Percentiles rank a stretch among this genome's conserved stretches.
These are phyloP conservation scores for Exophiala phaeomuriformis DNA, from an alignment of 2,329 filamentous ascomycete species.

Conservation along the genomic window DNA sequence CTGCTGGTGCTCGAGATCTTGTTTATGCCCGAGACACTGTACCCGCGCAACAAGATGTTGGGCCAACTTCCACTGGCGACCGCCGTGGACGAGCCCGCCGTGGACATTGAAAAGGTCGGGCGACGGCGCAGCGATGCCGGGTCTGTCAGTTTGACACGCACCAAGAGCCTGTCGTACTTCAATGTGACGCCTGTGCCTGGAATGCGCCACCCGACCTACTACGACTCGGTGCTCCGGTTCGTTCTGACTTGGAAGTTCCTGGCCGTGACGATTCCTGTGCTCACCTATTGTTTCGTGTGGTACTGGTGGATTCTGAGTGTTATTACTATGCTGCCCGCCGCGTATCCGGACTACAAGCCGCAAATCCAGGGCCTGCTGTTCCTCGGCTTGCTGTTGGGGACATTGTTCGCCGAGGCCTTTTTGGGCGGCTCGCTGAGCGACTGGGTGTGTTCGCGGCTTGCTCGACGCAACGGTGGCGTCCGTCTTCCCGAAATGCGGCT, in stretches of 20 bases:
- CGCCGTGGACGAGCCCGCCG: slow-evolving; percentile 2
- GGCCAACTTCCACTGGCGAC: slow-evolving; percentile 29
- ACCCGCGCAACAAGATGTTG: slow-evolving; percentile 48
- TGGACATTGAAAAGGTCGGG: slow-evolving; percentile 30
- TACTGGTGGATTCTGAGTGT: slow-evolving; percentile 53
- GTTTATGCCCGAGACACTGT: slow-evolving; percentile 51
- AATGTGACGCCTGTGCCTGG: slow-evolving; percentile 33
- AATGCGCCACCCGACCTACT: slow-evolving; percentile 46
- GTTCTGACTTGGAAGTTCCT: slow-evolving; percentile 42
- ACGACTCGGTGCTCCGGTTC: slow-evolving; percentile 43
- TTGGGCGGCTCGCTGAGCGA: slow-evolving; percentile 50
- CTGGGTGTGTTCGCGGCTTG: slow-evolving; percentile 42
- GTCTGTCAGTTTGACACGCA: slow-evolving; percentile 3
- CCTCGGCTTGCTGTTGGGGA: slow-evolving; percentile 49
- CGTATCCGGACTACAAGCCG: slow-evolving; percentile 44
- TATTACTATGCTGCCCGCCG: slow-evolving; percentile 48
- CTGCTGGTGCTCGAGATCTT: slow-evolving; percentile 44
- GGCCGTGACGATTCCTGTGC: slow-evolving; percentile 41
- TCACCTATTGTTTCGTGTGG: slow-evolving; percentile 48
- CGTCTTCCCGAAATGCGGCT: slow-evolving; percentile 49
- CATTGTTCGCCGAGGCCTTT: slow-evolving; percentile 45
- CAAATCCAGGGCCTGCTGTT: slow-evolving; percentile 49
- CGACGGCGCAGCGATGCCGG: slow-evolving; percentile 11
- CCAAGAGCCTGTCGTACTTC: slow-evolving; percentile 8
- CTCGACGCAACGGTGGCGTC: slow-evolving; percentile 38